Conservation (phyloP, 805 yeast genomes). For the Schwanniomyces occidentalis region DNA sequence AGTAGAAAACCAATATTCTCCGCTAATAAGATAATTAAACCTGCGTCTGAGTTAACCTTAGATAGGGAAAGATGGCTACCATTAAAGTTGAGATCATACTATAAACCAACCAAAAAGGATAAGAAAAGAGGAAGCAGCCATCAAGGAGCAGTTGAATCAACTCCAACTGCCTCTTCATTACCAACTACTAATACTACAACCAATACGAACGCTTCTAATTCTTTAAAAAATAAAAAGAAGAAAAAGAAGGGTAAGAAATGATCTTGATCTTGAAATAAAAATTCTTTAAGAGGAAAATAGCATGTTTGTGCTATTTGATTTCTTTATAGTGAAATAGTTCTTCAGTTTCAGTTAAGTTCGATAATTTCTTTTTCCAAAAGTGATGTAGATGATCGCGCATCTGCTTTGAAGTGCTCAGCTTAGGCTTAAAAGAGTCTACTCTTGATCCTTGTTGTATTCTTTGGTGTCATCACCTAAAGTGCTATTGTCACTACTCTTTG, state of each 20-base stretch:
- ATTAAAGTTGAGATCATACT: slow-evolving; percentile 77
- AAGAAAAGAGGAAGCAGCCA: slow-evolving; percentile 25
- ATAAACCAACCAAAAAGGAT: slow-evolving; percentile 74
- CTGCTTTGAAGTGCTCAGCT: too few species aligned
- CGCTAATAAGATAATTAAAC: slow-evolving; percentile 25
- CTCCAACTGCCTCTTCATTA: slow-evolving; percentile 10
- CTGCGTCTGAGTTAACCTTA: slow-evolving; percentile 25
- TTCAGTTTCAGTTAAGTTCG: too few species aligned
- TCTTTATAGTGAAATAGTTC: too few species aligned
- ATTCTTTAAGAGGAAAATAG: not conserved
- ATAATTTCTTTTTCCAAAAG: too few species aligned
- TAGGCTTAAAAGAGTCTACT: too few species aligned
- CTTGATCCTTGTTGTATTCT: too few species aligned
- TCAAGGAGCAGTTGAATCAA: slow-evolving; percentile 26
- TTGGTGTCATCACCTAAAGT: too few species aligned
- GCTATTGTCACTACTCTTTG: too few species aligned
- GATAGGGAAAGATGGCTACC: slow-evolving; percentile 89
- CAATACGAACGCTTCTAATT: slow-evolving; percentile 3
- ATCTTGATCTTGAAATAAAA: slow-evolving; percentile 2
- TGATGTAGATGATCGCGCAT: too few species aligned
- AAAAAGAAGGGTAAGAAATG: slow-evolving; percentile 28
- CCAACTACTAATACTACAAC: slow-evolving; percentile 6
- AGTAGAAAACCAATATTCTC: slow-evolving; percentile 28
- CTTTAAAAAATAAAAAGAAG: slow-evolving; percentile 20
- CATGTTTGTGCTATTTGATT: too few species aligned